Percentiles rank a stretch among this genome's conserved stretches.
Conservation (phyloP, 2,329 filamentous ascomycete species). For the Fusarium protoensiforme region DNA sequence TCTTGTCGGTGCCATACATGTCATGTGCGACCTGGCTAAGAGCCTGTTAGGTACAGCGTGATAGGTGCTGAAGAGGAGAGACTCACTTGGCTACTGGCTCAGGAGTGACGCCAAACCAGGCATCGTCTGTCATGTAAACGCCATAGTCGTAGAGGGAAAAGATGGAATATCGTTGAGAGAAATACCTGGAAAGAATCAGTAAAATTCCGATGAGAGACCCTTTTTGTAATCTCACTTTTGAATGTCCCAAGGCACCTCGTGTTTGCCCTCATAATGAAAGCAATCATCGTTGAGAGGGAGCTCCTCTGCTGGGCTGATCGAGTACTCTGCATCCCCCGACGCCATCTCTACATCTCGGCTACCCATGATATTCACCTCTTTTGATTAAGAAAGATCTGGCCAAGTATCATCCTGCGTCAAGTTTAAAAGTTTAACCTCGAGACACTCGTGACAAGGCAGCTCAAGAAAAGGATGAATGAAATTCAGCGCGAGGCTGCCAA, state of each 20-base stretch:
- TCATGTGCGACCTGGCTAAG: slow-evolving; percentile 79
- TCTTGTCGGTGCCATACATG: slow-evolving; percentile 65
- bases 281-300: slow-evolving; percentile 71
- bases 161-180: slow-evolving; percentile 86
- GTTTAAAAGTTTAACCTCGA: neutral
- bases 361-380: slow-evolving; percentile 18
- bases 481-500: slow-evolving; percentile 42
- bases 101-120: slow-evolving; percentile 97
- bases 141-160: slow-evolving; percentile 90
- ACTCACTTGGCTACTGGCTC: slow-evolving; percentile 87
- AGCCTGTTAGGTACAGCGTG: slow-evolving; percentile 1
- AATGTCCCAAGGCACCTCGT: slow-evolving; percentile 83
- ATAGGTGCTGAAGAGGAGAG: neutral
- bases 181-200: slow-evolving; percentile 72
- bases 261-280: slow-evolving; percentile 77
- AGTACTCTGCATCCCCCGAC: slow-evolving; percentile 30
- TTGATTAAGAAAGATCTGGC: neutral
- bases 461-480: slow-evolving; percentile 21
- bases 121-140: slow-evolving; percentile 89
- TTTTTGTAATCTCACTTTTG: slow-evolving; percentile 74
- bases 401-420: neutral
- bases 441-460: slow-evolving; percentile 3
- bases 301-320: slow-evolving; percentile 55
- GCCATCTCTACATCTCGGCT: slow-evolving; percentile 15
- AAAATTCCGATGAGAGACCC: neutral